Percentiles rank a stretch among this genome's conserved stretches.
phyloP scores from a whole-genome alignment of 2,329 filamentous ascomycete genomes.

The Xylariaceae sp. region DNA sequence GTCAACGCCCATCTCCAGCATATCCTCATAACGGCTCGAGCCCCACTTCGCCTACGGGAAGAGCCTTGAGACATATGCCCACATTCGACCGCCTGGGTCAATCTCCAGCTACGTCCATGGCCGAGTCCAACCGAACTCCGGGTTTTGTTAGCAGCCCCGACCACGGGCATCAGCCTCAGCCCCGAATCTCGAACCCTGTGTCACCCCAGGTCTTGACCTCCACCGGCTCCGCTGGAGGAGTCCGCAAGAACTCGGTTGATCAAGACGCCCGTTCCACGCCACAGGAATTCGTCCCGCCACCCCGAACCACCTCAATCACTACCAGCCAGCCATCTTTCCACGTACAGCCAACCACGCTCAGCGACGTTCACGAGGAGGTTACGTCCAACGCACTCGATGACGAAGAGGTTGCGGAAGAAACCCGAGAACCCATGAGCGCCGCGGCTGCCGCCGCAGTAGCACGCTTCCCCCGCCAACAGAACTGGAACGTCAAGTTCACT shows the following conservation, averaged over 20 bases:
- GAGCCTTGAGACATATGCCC: constrained; percentile 3
- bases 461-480: constrained; percentile 32
- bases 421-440: constrained; percentile 21
- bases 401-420: neutral
- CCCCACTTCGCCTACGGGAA: constrained; percentile 18
- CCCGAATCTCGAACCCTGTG: neutral
- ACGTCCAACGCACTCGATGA: constrained; percentile 3
- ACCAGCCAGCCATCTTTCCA: constrained; percentile 7
- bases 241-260: neutral
- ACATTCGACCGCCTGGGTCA: neutral
- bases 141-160: neutral
- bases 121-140: neutral
- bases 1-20: neutral
- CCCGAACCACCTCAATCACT: constrained; percentile 17
- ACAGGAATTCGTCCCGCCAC: constrained; percentile 2
- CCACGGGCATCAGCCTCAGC: constrained; percentile 1
- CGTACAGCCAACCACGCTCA: constrained; percentile 8
- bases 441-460: constrained; percentile 27
- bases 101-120: neutral
- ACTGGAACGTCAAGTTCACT: constrained; percentile 6
- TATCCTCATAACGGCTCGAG: neutral
- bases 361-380: constrained; percentile 28
- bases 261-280: neutral
- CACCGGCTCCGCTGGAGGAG: too few relatives aligned
- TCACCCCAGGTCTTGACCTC: too few relatives aligned